Base-by-base conservation (phyloP, 1,284 basidiomycete genomes). In the Termitomyces sp. region DNA sequence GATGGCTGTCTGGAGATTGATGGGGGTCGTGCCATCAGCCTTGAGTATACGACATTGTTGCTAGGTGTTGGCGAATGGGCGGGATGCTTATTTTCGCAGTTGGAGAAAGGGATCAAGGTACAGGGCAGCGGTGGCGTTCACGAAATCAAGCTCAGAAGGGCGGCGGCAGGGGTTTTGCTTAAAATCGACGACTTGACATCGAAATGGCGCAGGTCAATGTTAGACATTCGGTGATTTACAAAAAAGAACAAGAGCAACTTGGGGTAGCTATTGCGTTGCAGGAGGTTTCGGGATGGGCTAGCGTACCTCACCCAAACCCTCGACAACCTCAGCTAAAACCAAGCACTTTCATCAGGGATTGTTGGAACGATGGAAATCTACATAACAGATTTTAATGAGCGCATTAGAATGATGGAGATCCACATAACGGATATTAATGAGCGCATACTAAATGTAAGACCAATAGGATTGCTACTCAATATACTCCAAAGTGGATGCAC, bases 11-110 rank as follows among this genome's bases (percentile, higher is more conserved):
- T 88, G 24, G 86, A 91, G 39, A 67, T 90, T 6, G 94, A 98
- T 60, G 80, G 75, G 2, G 94, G 94, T 0, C 77, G 81, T 34
- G 79, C 83, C 1, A 70, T 98, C 31, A 80, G 87, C n/a, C 73
- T 89, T 36, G 90, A 93, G 50, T 82, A 90, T 62, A 81, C 86
- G 0, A 71, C 78, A 21, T 70, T 94, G 19, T 65, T 96, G n/a
- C 68, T 90, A 17, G 86, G 86, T 0, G 71, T 81, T 0, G 84
- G 85, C 8, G 90, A 94, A 65, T 97, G 93, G 93, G 91, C 90
- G 0, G 76, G 77, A 6, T 75, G 75, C 38, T 75, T 94, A 2
- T 90, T 95, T 62, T 71, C 76, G 6, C 68, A 67, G 33, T 68
- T 93, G 54, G 90, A 90, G 59, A 78, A 78, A 52, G 91, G 92